Conservation (phyloP, 2,329 filamentous ascomycete species). For the Penicillium sp. region DNA sequence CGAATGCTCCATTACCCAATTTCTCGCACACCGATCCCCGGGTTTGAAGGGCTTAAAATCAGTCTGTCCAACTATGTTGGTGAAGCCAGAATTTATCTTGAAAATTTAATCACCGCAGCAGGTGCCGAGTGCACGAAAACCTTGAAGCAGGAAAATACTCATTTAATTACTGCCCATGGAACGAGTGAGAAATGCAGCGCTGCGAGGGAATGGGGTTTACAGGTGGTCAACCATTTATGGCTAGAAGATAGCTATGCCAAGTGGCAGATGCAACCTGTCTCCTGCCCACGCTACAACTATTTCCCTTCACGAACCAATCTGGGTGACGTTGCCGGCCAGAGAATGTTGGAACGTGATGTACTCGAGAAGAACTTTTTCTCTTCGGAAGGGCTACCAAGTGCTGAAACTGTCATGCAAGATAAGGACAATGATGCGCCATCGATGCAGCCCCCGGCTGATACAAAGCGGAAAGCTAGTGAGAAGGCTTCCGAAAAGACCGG, state of each 20-base stretch:
- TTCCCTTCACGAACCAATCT: constrained; percentile 90
- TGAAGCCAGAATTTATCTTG: constrained; percentile 87
- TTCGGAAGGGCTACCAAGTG: constrained; percentile 21
- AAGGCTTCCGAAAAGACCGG: constrained; percentile 15
- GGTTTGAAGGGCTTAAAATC: constrained; percentile 74
- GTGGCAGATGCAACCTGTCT: constrained; percentile 72
- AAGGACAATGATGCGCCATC: constrained; percentile 35
- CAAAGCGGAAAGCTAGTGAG: constrained; percentile 18
- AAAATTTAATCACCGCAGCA: constrained; percentile 81
- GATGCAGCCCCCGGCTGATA: constrained; percentile 24
- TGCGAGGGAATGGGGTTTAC: constrained; percentile 86
- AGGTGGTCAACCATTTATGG: constrained; percentile 94
- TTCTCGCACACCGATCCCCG: constrained; percentile 72
- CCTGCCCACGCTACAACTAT: constrained; percentile 74
- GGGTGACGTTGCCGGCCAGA: constrained; percentile 89
- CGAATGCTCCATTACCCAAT: constrained; percentile 89
- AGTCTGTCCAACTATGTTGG: constrained; percentile 96
- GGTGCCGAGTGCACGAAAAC: constrained; percentile 92
- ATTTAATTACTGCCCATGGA: constrained; percentile 87
- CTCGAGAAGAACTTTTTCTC: constrained; percentile 69
- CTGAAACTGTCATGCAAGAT: constrained; percentile 33
- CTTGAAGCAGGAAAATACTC: constrained; percentile 92
- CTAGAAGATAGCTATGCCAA: constrained; percentile 95
- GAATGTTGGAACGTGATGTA: constrained; percentile 71
- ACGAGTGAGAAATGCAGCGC: constrained; percentile 92